Evolutionary conservation across 2,329 filamentous ascomycete species (phyloP), one percentile per base, ranked within the genome.

Genomic region (Fusarium aywerte): DNA sequence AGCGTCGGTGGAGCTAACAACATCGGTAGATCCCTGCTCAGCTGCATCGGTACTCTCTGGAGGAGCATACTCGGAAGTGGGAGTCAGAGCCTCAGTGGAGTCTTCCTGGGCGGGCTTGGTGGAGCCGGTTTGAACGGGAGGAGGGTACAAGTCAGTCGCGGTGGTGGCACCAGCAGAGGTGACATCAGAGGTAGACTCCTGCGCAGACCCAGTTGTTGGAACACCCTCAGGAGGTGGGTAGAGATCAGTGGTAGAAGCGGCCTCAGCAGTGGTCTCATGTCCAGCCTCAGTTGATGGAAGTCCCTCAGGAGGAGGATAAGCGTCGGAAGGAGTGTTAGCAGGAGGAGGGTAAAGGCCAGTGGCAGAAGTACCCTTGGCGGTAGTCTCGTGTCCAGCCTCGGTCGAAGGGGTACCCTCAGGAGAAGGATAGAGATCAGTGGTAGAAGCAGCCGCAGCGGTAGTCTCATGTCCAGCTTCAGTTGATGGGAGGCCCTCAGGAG

Each of bases 31-130:
- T 51, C 59, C 59, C 25, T 64, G 18, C 21, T 64, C 23, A 10
- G 61, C 64, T 20, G 33, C 44, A n/a, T 58, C 52, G 33, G 60
- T 64, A 9, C 59, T 64, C 32, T 27, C 21, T 27, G 60, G 58
- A 13, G 60, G 29, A 50, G 58, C 10, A 27, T 35, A 36, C 50
- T 63, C 43, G 16, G 58, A 63, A 44, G 60, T 63, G 11, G 43
- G 29, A 10, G 60, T 63, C 11, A 40, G 43, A 58, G 50, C 53
- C 59, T 64, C 59, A 32, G 61, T 64, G 8, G 61, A 25, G 9
- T 43, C 60, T 13, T 59, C 60, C 18, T 57, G 51, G 1, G 9
- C 60, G 15, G 61, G 32, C 36, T 65, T 48, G 31, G 60, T 55
- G 16, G 58, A 27, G 12, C 61, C 56, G 4, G 50, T 65, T 18